Conservation (phyloP, 192 early-diverging fungal species). For the Coemansia umbellata region DNA sequence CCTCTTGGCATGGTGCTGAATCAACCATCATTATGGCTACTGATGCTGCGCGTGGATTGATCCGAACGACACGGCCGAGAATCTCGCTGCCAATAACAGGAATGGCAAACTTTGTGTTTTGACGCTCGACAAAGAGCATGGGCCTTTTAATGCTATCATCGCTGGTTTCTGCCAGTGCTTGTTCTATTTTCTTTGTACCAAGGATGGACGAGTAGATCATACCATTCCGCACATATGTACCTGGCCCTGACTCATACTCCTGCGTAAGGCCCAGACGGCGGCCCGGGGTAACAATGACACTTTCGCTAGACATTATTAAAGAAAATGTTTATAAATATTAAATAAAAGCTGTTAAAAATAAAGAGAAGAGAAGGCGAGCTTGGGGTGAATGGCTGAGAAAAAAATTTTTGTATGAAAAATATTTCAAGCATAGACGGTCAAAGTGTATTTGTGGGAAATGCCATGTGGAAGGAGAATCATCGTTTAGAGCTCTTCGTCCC, state of each 20-base stretch:
- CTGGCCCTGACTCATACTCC: conserved; percentile 64
- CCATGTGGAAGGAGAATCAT: too few species aligned
- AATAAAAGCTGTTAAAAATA: too few species aligned
- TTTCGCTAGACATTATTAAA: not conserved
- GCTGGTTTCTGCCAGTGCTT: not conserved
- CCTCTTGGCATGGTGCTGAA: conserved; percentile 70
- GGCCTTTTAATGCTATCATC: conserved; percentile 11
- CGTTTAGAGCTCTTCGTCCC: conserved; percentile 33
- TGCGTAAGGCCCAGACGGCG: conserved; percentile 66
- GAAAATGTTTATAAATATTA: not conserved
- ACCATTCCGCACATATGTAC: conserved; percentile 68
- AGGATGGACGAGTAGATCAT: conserved; percentile 62
- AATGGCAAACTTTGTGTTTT: conserved; percentile 64
- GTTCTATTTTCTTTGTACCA: conserved; percentile 25
- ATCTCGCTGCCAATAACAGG: conserved; percentile 75
- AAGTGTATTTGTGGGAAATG: too few species aligned
- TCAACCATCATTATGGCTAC: conserved; percentile 92
- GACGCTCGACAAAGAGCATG: conserved; percentile 55
- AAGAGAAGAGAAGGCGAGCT: too few species aligned
- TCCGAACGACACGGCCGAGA: conserved; percentile 82
- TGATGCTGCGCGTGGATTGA: conserved; percentile 81
- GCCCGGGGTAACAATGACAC: conserved; percentile 65
- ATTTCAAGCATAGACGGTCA: too few species aligned
- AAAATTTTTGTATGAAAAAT: too few species aligned
- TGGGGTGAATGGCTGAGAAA: not conserved